Evolutionary conservation across 1,284 basidiomycete species (phyloP), one percentile per base, ranked within the genome.

Genomic region (Malassezia sympodialis): DNA sequence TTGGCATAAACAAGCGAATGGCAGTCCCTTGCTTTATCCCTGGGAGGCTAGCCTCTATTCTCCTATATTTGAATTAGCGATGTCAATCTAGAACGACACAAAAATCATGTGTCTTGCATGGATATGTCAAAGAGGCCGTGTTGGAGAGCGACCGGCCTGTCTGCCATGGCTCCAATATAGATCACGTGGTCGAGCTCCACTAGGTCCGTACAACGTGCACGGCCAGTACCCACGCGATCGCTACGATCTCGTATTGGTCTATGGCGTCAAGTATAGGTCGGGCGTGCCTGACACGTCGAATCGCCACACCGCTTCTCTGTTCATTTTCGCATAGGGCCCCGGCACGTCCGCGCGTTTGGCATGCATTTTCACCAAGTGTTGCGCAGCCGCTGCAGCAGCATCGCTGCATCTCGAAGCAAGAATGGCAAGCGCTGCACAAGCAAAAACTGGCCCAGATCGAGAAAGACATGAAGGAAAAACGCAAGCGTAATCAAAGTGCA

Each of bases 21-120:
- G 46, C 46, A 32, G 26, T 49, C 46, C 30, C 46, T 49, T 49
- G 46, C 39, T 41, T 46, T 47, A 46, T 48, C 32, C 51, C 51
- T 48, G 37, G 45, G 39, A 41, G 19, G n/a, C 30, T 53, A 45
- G 43, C 28, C 51, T 53, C 51, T 53, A 48, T 48, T 48, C 51
- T 53, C 39, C 24, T 41, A 39, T 30, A 21, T 35, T 49, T 28
- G 31, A 50, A 39, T 39, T 49, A 49, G 46, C 46, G 7, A 49
- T 49, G 46, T 49, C 46, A 49, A 49, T 49, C 32, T 49, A 49
- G 46, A 34, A 49, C 30, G 46, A 49, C 46, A 31, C 46, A 49
- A 37, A 49, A 49, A 27, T 11, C 19, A 49, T 35, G 46, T 37
- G 46, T 49, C 27, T 49, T 35, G n/a, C 26, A 49, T 8, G 44